Percentiles rank a stretch among this genome's conserved stretches.
These are phyloP conservation scores for Salix koriyanagi DNA, from an alignment of 345 rosid species.

Conservation along the genomic window DNA sequence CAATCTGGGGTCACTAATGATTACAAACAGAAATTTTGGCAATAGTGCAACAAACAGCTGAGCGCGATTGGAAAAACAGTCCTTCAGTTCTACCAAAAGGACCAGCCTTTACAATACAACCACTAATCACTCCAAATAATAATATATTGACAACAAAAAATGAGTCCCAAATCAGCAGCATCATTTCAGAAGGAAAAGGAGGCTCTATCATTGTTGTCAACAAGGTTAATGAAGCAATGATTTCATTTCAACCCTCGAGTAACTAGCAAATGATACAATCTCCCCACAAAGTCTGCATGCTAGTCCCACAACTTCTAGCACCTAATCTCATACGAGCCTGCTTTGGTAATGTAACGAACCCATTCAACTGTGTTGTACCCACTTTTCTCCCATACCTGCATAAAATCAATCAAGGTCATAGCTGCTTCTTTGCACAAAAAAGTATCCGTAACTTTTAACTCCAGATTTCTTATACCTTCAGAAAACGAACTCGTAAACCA, in stretches of 20 bases:
- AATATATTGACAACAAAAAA: slow-evolving; percentile 24
- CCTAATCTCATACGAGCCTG: slow-evolving; percentile 96
- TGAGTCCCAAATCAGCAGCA: slow-evolving; percentile 13
- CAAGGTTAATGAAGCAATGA: not conserved
- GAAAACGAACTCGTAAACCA: slow-evolving; percentile 94
- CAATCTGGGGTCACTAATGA: not conserved
- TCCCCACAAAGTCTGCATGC: not conserved
- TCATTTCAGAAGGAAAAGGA: not conserved
- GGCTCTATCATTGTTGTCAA: slow-evolving; percentile 15
- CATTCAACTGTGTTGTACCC: slow-evolving; percentile 98
- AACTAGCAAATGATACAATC: slow-evolving; percentile 7
- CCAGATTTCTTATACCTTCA: slow-evolving; percentile 49
- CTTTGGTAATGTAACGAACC: slow-evolving; percentile 96
- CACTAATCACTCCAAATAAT: slow-evolving; percentile 18
- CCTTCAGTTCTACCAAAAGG: slow-evolving; percentile 3
- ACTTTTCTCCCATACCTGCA: slow-evolving; percentile 98
- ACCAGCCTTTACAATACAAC: slow-evolving; percentile 30
- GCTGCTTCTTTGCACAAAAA: not conserved
- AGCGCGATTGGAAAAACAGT: not conserved
- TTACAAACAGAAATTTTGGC: not conserved
- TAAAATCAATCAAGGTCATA: slow-evolving; percentile 10
- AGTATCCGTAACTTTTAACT: not conserved
- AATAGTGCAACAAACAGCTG: not conserved
- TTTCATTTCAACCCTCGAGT: slow-evolving; percentile 8
- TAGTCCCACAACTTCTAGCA: slow-evolving; percentile 41